Evolutionary conservation across 192 early-diverging fungal genomes (phyloP).

Genomic region (Dissophora globulifera): DNA sequence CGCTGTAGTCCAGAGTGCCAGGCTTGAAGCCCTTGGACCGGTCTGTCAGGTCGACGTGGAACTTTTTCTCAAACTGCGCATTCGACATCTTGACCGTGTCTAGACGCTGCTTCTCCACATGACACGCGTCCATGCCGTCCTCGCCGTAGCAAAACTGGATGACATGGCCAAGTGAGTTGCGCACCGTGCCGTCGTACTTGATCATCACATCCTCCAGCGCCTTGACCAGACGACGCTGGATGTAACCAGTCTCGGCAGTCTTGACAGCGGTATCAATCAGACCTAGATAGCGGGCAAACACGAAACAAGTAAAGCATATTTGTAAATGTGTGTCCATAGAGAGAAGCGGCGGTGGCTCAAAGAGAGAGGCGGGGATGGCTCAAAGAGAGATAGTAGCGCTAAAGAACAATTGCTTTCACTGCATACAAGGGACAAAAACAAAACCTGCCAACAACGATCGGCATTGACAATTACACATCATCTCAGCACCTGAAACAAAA

Average conservation of each 20-base stretch:
- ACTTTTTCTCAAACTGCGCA: conserved; percentile 79
- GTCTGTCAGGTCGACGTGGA: conserved; percentile 83
- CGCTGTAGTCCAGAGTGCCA: conserved; percentile 73
- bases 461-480: too few species aligned
- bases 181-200: conserved; percentile 96
- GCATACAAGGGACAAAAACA: background rate
- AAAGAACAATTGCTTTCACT: too few species aligned
- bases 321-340: too few species aligned
- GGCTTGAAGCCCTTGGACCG: conserved; percentile 72
- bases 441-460: background rate
- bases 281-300: too few species aligned
- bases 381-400: too few species aligned
- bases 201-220: conserved; percentile 98
- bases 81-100: conserved; percentile 76
- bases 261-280: conserved; percentile 99
- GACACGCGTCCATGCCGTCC: conserved; percentile 96
- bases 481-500: too few species aligned
- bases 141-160: conserved; percentile 98
- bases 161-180: conserved; percentile 93
- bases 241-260: conserved; percentile 99
- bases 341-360: too few species aligned
- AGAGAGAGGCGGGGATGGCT: too few species aligned
- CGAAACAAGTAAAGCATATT: too few species aligned
- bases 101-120: conserved; percentile 86
- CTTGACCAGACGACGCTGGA: conserved; percentile 98